Conservation (phyloP, 441 rosid species). For the Theobroma grandiflorum region DNA sequence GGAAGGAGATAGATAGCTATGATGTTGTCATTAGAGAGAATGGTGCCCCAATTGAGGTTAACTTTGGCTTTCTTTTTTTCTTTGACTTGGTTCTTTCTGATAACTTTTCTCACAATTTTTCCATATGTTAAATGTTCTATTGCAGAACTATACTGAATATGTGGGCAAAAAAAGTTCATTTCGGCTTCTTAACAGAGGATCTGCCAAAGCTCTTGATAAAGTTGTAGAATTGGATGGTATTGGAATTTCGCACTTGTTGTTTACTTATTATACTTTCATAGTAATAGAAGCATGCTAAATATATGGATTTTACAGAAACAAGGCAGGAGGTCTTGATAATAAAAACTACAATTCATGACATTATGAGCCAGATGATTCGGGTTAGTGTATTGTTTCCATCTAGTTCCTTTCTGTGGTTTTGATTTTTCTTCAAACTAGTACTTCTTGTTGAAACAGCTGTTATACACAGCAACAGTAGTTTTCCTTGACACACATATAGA, state of each 20-base stretch:
- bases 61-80: slow-evolving; percentile 15
- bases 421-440: neutral
- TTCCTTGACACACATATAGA: neutral
- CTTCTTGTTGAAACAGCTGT: neutral
- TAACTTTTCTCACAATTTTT: slow-evolving; percentile 12
- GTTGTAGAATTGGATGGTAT: slow-evolving; percentile 97
- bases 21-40: slow-evolving; percentile 92
- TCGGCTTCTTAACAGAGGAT: slow-evolving; percentile 94
- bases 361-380: slow-evolving; percentile 95
- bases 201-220: slow-evolving; percentile 99
- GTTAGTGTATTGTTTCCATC: slow-evolving; percentile 45
- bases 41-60: slow-evolving; percentile 93
- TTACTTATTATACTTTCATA: slow-evolving; percentile 13
- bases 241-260: slow-evolving; percentile 22
- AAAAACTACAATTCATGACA: slow-evolving; percentile 97
- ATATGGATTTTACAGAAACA: slow-evolving; percentile 59
- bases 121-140: slow-evolving; percentile 5
- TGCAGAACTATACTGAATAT: slow-evolving; percentile 56
- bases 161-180: slow-evolving; percentile 83
- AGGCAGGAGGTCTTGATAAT: slow-evolving; percentile 76
- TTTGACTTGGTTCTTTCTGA: slow-evolving; percentile 1
- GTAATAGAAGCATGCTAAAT: slow-evolving; percentile 35
- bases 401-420: slow-evolving; percentile 27
- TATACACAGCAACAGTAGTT: neutral
- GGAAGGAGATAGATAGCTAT: slow-evolving; percentile 88